phyloP scores from a whole-genome alignment of 352 stramenopile species.

The Phytophthora uliginosa region DNA sequence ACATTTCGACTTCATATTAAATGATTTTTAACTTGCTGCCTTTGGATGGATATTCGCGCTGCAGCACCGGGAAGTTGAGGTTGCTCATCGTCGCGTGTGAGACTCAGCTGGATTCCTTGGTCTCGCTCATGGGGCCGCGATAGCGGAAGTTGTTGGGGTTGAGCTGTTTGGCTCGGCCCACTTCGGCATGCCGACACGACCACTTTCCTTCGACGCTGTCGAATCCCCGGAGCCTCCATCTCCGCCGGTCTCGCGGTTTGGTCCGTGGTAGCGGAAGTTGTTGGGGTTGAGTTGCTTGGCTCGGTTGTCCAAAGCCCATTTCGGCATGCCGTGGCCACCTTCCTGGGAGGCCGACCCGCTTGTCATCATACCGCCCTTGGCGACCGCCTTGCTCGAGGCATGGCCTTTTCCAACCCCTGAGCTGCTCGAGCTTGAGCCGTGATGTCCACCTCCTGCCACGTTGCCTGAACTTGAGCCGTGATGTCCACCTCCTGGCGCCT shows the following conservation, averaged over 20 bases:
- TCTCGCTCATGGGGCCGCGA: conserved; percentile 4
- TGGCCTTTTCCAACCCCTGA: neutral
- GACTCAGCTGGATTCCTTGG: conserved; percentile 10
- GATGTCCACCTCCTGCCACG: neutral
- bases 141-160: conserved; percentile 40
- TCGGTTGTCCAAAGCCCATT: conserved; percentile 31
- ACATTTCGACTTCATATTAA: conserved; percentile 12
- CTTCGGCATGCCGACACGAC: conserved; percentile 12
- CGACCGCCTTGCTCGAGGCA: neutral
- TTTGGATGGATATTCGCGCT: neutral
- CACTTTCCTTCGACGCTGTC: neutral
- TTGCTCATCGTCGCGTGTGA: conserved; percentile 1
- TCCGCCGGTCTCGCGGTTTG: neutral
- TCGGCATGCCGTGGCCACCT: conserved; percentile 3
- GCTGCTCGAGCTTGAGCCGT: neutral
- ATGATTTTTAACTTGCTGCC: neutral
- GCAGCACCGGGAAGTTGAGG: neutral
- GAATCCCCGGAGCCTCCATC: no score
- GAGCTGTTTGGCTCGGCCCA: conserved; percentile 35
- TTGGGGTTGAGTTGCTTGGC: conserved; percentile 45
- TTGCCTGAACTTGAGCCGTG: neutral
- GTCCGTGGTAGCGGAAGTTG: conserved; percentile 26
- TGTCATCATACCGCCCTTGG: neutral
- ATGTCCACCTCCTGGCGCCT: neutral
- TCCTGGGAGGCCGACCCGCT: neutral